Evolutionary conservation across 345 rosid species (phyloP), one percentile per base, ranked within the genome.

Genomic region (Corymbia maculata): DNA sequence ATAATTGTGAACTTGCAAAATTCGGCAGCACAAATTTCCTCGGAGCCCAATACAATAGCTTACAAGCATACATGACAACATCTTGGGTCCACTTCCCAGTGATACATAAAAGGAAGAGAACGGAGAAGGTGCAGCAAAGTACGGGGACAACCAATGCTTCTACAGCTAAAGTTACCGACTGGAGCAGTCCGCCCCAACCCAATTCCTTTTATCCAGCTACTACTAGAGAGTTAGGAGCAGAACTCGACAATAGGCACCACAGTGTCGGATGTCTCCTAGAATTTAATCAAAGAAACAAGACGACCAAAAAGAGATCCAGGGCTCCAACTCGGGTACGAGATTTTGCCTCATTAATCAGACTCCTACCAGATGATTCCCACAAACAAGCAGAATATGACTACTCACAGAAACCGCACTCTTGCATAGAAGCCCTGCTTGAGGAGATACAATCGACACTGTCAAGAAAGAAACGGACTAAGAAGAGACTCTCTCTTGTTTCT

Each of bases 251-350:
- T 66, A 89, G 90, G 85, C 88, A 87, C 55, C 94, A 94, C 75
- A 59, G 51, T 22, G 86, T 88, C 49, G 90, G 91, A 66, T 87
- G 88, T 85, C 88, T 79, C 87, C 51, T 88, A n/a, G 87, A 86
- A 88, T 80, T 91, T 47, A 86, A 86, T 80, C 92, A 91, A 88
- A 90, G 51, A 88, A 92, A 93, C 79, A 90, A 88, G 30, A 87
- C 93, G 36, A 90, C 91, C 79, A 95, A 92, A 90, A 95, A 94
- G 90, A 94, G 92, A 94, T 93, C 96, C 70, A 93, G 89, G 91
- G 93, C 91, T 70, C 92, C 90, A 85, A 91, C 94, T 59, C 92
- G 92, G 85, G 89, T 57, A 85, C 90, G 91, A 42, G 93, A 91
- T 88, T 86, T 90, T 87, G 91, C 92, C 89, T 93, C 98, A 42